Base-by-base conservation (phyloP, 495 filamentous ascomycete genomes). In the Hypoxylon fragiforme region DNA sequence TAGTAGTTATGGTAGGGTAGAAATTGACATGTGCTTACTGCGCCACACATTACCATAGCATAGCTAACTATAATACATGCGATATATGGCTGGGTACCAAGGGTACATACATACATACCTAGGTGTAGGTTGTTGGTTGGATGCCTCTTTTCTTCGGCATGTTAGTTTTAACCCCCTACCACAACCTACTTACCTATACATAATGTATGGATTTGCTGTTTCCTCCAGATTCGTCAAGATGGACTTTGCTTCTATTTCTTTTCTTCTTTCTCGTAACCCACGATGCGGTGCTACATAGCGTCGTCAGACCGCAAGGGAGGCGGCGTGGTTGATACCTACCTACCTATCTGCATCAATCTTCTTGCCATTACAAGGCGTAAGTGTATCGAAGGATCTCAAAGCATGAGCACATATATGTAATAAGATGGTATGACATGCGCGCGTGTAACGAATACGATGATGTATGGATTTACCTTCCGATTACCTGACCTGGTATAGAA, bases 381-480 rank as follows among this genome's bases (percentile, higher is more conserved):
- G n/a, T n/a, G n/a, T 42, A 28, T 36, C 36, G 20, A 34, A 13
- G 34, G 28, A 47, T 52, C 28, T 13, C 37, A n/a, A 57, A 43
- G 47, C 42, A 22, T 44, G 15, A 38, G 36, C 5, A n/a, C n/a
- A n/a, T n/a, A n/a, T n/a, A n/a, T n/a, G n/a, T 28, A 7, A n/a
- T 34, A 3, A 5, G 12, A n/a, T 34, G 6, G 31, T 34, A 34
- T 3, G 7, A 34, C 31, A n/a, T 34, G 31, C 12, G 24, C 24
- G 24, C 24, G 24, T 9, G 18, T 14, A 8, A 21, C 24, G 19
- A 39, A 43, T 39, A 41, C 45, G 21, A 39, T 41, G 35, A 57
- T 24, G 16, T 19, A 38, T n/a, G 42, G 26, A 28, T n/a, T 37
- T 43, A 47, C 52, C 9, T 55, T 36, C 46, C 42, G 45, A n/a